These are phyloP conservation scores for Platanus orientalis DNA, from an alignment of 164 flowering plant species.

Conservation along the genomic window DNA sequence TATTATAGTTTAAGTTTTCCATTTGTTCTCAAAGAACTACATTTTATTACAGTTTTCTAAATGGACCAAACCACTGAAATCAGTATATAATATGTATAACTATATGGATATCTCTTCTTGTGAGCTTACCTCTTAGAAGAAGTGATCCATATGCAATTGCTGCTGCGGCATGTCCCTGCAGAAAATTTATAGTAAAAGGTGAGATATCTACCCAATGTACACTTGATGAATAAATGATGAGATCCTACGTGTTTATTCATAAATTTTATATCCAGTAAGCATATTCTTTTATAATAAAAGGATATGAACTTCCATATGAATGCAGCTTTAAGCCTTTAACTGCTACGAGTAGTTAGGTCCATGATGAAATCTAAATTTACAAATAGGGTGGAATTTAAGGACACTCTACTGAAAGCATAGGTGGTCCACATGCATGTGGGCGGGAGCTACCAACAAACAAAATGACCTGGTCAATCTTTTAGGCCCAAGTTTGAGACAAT, in stretches of 20 bases:
- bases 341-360: too few relatives aligned
- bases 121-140: conserved; percentile 65
- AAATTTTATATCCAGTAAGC: not conserved
- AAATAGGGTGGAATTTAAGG: not conserved
- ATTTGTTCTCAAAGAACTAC: too few relatives aligned
- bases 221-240: not conserved
- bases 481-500: not conserved
- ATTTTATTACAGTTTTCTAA: not conserved
- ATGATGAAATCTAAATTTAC: too few relatives aligned
- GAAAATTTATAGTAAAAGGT: not conserved
- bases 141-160: conserved; percentile 95
- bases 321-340: not conserved
- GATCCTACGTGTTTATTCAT: not conserved
- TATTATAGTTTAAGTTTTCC: too few relatives aligned
- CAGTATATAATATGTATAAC: not conserved
- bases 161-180: conserved; percentile 96
- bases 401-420: not conserved
- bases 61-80: not conserved
- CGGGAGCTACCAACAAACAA: not conserved
- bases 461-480: not conserved
- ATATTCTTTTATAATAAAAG: not conserved
- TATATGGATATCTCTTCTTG: not conserved
- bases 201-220: not conserved
- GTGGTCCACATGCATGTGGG: not conserved
- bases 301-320: not conserved